Evolutionary conservation across 2,329 filamentous ascomycete species (phyloP).

Genomic region (Ceratocystis cacaofunesta): DNA sequence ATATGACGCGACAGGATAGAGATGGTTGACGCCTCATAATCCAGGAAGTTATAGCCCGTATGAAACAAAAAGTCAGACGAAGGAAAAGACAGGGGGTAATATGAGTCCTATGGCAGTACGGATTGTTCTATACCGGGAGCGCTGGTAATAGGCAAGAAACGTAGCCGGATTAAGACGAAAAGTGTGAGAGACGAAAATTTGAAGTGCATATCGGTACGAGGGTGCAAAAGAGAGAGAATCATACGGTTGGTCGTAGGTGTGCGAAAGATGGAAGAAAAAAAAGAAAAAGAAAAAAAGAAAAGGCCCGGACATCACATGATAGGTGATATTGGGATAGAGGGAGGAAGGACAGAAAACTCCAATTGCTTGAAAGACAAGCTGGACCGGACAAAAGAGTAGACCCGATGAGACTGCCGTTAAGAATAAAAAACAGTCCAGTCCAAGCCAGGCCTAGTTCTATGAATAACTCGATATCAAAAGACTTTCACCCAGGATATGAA

Average conservation of each 20-base stretch:
- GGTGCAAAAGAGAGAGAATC: neutral
- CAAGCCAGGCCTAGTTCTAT: neutral
- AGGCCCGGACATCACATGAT: conserved; percentile 1
- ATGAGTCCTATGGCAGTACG: neutral
- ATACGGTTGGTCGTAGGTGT: neutral
- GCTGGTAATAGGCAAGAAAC: neutral
- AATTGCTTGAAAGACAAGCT: neutral
- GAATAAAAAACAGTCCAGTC: neutral
- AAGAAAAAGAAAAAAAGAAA: conserved; percentile 1
- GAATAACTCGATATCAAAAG: neutral
- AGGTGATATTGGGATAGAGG: neutral
- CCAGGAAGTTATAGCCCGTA: neutral
- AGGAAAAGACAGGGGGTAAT: neutral
- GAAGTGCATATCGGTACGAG: neutral
- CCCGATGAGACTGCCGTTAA: neutral
- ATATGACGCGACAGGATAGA: neutral
- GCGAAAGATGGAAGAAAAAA: conserved; percentile 3
- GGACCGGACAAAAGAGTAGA: neutral
- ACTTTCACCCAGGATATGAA: neutral
- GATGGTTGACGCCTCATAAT: neutral
- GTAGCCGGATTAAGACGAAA: neutral
- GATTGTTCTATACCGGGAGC: neutral
- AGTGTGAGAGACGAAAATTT: neutral
- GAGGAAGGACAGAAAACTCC: conserved; percentile 1
- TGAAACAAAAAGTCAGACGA: neutral